Percentiles rank a stretch among this genome's conserved stretches.
phyloP scores from a whole-genome alignment of 805 yeast species.

The Kodamaea laetipori region DNA sequence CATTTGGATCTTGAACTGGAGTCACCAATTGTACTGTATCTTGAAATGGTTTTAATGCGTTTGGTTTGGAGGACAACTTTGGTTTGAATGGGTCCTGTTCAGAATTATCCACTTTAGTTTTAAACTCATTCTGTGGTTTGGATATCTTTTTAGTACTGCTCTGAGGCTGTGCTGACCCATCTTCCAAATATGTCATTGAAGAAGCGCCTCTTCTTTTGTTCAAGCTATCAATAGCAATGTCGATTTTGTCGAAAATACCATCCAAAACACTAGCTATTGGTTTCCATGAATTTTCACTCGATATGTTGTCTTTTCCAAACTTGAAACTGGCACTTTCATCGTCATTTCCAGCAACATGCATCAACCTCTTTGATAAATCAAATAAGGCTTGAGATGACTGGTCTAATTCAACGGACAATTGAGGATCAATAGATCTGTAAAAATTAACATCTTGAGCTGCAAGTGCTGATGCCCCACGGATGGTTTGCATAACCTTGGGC shows the following conservation, averaged over 20 bases:
- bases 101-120: constrained; percentile 62
- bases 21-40: constrained; percentile 37
- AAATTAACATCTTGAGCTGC: constrained; percentile 83
- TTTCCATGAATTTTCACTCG: constrained; percentile 56
- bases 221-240: constrained; percentile 59
- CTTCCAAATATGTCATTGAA: constrained; percentile 53
- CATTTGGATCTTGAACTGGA: constrained; percentile 24
- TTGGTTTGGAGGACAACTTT: constrained; percentile 67
- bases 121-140: constrained; percentile 74
- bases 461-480: constrained; percentile 67
- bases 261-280: constrained; percentile 65
- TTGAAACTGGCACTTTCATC: constrained; percentile 25
- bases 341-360: constrained; percentile 29
- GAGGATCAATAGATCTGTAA: constrained; percentile 60
- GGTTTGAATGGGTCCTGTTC: constrained; percentile 79
- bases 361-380: constrained; percentile 47
- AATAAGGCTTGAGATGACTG: constrained; percentile 45
- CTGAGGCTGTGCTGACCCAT: constrained; percentile 20
- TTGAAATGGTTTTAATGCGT: constrained; percentile 59
- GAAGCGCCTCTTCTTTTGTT: constrained; percentile 18
- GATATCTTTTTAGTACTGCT: constrained; percentile 28
- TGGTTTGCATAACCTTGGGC: constrained; percentile 54
- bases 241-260: constrained; percentile 72
- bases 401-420: constrained; percentile 42
- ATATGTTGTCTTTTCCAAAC: constrained; percentile 46